Evolutionary conservation across 106 monocot genomes (phyloP).

Genomic region (Acorus gramineus): DNA sequence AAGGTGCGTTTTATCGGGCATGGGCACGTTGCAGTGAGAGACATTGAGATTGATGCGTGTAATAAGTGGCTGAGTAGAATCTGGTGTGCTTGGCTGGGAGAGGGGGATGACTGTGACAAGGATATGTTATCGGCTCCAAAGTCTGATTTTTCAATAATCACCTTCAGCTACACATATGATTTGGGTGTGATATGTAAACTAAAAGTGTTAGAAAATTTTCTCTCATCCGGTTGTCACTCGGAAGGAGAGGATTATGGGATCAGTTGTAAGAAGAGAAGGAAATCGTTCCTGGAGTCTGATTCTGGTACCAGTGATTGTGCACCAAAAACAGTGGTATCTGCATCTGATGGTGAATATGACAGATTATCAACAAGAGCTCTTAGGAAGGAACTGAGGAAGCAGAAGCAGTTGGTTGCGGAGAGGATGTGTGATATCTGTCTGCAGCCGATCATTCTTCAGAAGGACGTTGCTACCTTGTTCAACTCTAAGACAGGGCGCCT

Average conservation of each 20-base stretch:
- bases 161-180: conserved; percentile 44
- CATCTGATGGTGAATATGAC: not conserved
- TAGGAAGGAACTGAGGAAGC: conserved; percentile 48
- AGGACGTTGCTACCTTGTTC: conserved; percentile 70
- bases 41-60: conserved; percentile 17
- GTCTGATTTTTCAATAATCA: conserved; percentile 66
- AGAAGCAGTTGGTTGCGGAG: conserved; percentile 37
- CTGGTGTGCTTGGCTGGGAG: conserved; percentile 92
- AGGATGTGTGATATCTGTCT: conserved; percentile 78
- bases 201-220: conserved; percentile 17
- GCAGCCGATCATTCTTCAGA: conserved; percentile 59
- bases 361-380: conserved; percentile 16
- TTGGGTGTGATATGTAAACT: conserved; percentile 43
- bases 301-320: conserved; percentile 1
- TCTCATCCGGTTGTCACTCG: conserved; percentile 27
- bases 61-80: conserved; percentile 30
- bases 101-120: conserved; percentile 20
- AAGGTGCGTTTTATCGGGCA: conserved; percentile 32
- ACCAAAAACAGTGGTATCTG: not conserved
- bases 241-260: conserved; percentile 31
- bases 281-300: conserved; percentile 55
- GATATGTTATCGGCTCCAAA: conserved; percentile 9
- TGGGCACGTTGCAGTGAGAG: conserved; percentile 45
- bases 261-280: conserved; percentile 35
- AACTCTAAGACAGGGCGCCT: conserved; percentile 70